Percentiles rank a stretch among this genome's conserved stretches.
phyloP scores from a whole-genome alignment of 2,329 filamentous ascomycete genomes.

The Plenodomus lindquistii region DNA sequence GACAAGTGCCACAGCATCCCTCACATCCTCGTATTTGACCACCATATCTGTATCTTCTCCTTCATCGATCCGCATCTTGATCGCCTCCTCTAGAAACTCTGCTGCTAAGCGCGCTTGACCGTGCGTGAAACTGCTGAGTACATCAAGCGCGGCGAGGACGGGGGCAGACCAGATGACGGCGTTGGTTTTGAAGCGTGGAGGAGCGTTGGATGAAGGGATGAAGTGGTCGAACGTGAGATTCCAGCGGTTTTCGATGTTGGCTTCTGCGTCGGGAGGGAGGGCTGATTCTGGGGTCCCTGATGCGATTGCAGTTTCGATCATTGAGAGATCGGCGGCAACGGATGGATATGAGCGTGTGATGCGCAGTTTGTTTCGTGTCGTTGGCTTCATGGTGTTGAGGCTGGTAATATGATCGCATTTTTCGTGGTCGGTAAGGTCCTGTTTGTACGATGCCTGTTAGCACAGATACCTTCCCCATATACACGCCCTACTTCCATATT shows the following conservation, averaged over 20 bases:
- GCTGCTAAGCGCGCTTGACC: slow-evolving; percentile 8
- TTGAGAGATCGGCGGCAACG: slow-evolving; percentile 3
- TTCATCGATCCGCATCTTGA: slow-evolving; percentile 5
- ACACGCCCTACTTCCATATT: background rate
- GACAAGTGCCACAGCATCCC: slow-evolving; percentile 8
- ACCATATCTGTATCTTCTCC: background rate
- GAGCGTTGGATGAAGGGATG: slow-evolving; percentile 1
- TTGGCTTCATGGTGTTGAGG: slow-evolving; percentile 6
- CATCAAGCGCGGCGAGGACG: background rate
- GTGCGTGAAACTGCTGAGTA: slow-evolving; percentile 9
- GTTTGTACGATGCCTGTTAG: background rate
- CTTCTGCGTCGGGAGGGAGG: background rate
- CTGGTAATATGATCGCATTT: slow-evolving; percentile 12
- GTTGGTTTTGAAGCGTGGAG: background rate
- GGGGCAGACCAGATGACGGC: background rate
- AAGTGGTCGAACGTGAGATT: slow-evolving; percentile 1
- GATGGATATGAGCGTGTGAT: slow-evolving; percentile 9
- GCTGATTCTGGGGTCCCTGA: background rate
- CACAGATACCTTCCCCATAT: too few relatives aligned
- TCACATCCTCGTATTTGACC: slow-evolving; percentile 5
- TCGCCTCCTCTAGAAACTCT: slow-evolving; percentile 5
- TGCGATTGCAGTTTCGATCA: background rate
- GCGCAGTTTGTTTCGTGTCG: slow-evolving; percentile 9
- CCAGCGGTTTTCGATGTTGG: slow-evolving; percentile 8
- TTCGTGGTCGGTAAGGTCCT: slow-evolving; percentile 13